A percentile compares a stretch with the other conserved stretches of the same genome.
Conservation (phyloP, 1,284 basidiomycete genomes). For the Cystobasidium sp. region DNA sequence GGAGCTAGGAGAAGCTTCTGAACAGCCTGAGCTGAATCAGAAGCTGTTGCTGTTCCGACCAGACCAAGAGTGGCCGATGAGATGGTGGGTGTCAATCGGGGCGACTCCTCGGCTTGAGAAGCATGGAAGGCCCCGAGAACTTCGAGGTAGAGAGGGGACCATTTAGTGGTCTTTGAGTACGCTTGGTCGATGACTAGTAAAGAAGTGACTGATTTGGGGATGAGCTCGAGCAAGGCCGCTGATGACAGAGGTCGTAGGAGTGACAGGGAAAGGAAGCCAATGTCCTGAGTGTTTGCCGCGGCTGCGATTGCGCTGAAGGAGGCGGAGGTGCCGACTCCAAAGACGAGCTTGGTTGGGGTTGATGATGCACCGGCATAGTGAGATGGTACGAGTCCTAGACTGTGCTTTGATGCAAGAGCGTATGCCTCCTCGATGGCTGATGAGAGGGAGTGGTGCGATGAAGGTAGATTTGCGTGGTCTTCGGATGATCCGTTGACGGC, state of each 20-base stretch:
- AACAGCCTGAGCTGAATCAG: constrained; percentile 62
- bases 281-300: constrained; percentile 61
- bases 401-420: constrained; percentile 14
- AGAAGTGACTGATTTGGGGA: constrained; percentile 69
- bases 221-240: constrained; percentile 66
- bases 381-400: constrained; percentile 18
- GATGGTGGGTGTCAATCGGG: constrained; percentile 61
- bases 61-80: constrained; percentile 69
- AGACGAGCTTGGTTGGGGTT: constrained; percentile 65
- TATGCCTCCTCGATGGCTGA: constrained; percentile 42
- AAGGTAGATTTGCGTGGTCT: constrained; percentile 23
- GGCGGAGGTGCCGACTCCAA: constrained; percentile 70
- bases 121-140: constrained; percentile 74
- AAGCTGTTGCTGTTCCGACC: constrained; percentile 58
- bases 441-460: constrained; percentile 23
- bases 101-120: constrained; percentile 60
- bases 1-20: constrained; percentile 58
- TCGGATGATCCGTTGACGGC: constrained; percentile 17
- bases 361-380: constrained; percentile 24
- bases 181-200: constrained; percentile 86
- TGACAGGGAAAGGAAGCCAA: constrained; percentile 70
- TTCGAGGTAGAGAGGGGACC: constrained; percentile 86
- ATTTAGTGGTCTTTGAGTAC: constrained; percentile 75
- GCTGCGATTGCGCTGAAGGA: constrained; percentile 54
- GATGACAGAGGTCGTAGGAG: constrained; percentile 76